Evolutionary conservation across 371 early-diverging fungal genomes (phyloP), one percentile per base, ranked within the genome.

Genomic region (Rhizopus sp.): DNA sequence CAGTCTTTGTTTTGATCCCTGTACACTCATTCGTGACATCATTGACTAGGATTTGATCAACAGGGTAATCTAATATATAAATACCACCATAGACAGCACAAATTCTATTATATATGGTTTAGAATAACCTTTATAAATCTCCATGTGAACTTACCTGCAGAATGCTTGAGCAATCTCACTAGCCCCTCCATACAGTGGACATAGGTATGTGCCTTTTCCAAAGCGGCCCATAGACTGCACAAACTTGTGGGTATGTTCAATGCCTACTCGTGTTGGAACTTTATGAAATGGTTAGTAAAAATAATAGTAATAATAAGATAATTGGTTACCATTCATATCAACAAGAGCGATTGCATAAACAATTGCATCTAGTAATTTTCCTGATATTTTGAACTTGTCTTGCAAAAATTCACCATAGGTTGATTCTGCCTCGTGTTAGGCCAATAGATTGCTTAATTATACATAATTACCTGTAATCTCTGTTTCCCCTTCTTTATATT

Each of bases 141-240:
- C 7, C 23, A 32, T 38, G 33, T 54, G 8, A 13, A 29, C 59
- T 48, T 72, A 90, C 80, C 96, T 82, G 70, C 95, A 95, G 68
- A 96, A 96, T 1, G 93, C 89, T 72, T 97, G 98, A 0, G 91
- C 82, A 12, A 95, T 80, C 71, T 97, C 96, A 38, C 93, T 90
- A 9, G 89, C 92, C 15, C 92, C 89, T 9, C 98, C 98, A 75
- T 97, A 95, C 34, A 93, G 67, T 3, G 92, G 85, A 49, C 86
- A 83, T 31, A 97, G 69, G 57, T 90, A 93, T 3, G 90, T 89
- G 42, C 92, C 90, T 50, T 82, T 84, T 13, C 94, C 94, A 68
- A 86, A 97, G 7, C 93, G 82, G 9, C 98, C 98, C 50, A 96
- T 77, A 0, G 96, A 91, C 38, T 63, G 68, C n/a, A 94, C 73